Conservation (phyloP, 2,329 filamentous ascomycete species). For the Bipolaris sorokiniana region DNA sequence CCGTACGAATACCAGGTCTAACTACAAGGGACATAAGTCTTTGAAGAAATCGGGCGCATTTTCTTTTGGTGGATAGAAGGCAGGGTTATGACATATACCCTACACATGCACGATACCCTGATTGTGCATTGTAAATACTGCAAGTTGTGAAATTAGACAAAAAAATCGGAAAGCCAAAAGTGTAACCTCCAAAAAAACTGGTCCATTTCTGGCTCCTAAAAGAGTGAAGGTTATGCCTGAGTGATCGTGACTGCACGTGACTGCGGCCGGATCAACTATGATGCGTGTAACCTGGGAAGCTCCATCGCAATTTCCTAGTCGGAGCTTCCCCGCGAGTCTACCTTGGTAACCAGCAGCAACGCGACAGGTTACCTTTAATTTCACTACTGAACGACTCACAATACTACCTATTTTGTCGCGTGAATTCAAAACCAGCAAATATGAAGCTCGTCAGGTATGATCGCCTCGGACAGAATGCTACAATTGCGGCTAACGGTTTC, state of each 20-base stretch:
- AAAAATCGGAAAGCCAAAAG: background rate
- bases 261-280: constrained; percentile 18
- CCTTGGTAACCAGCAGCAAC: constrained; percentile 24
- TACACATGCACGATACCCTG: background rate
- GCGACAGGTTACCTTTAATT: constrained; percentile 1
- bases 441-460: constrained; percentile 49
- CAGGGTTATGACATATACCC: background rate
- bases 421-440: constrained; percentile 12
- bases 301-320: constrained; percentile 32
- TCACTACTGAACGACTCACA: background rate
- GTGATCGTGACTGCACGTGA: constrained; percentile 17
- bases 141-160: background rate
- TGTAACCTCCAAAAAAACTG: background rate
- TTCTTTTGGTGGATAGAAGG: constrained; percentile 3
- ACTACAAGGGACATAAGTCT: background rate
- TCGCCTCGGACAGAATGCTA: background rate
- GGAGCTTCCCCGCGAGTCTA: constrained; percentile 30
- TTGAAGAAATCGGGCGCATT: constrained; percentile 2
- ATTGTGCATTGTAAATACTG: background rate
- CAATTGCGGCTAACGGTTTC: constrained; percentile 27
- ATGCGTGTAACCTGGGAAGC: constrained; percentile 27
- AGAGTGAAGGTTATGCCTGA: background rate
- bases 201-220: background rate
- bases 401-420: background rate
- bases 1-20: background rate